Base-by-base conservation (phyloP, 2,329 filamentous ascomycete species). In the Xylaria sp. region DNA sequence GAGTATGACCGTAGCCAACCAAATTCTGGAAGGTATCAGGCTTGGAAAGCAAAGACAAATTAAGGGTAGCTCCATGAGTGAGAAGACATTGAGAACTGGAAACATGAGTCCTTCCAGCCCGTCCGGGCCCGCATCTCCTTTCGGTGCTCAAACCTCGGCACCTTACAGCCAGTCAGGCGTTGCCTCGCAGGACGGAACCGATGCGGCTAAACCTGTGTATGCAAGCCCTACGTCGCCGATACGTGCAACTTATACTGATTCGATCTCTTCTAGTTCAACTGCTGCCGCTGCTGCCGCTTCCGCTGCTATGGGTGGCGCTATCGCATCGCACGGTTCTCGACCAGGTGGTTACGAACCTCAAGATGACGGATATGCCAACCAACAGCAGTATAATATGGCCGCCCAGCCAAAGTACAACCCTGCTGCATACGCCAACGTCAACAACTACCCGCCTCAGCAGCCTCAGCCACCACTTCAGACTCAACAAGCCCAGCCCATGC, bases 1-100 rank as follows among this genome's bases (percentile, higher is more conserved):
- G 92, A 95, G 92, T 34, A 97, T 97, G 94, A 90, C 94, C 59
- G 90, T 91, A 44, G 94, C 94, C 49, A 97, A 97, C 74, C 87
- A 95, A 71, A 97, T 99, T 65, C 76, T 97, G 57, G 88, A 92
- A 65, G 91, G 92, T 54, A 90, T 97, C 67, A 85, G 91, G 70
- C 86, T 86, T 54, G 87, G 89, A 61, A 95, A 92, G 76, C 85
- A 86, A 71, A 83, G 85, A 60, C 80, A 89, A 75, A 79, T 80
- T 55, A 83, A 85, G 73, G 76, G 75, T 0, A 76, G 79, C 1
- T 83, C 76, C 50, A 79, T 93, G 74, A 83, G 81, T 61, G 84
- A 85, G 54, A 83, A 83, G 69, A 91, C 88, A 2, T 76, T 93
- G 62, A 82, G 91, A 58, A 68, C 70, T 57, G 76, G 73, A 58